Base-by-base conservation (phyloP, 768 basidiomycete species). In the Phlebiopsis flavidoalba region DNA sequence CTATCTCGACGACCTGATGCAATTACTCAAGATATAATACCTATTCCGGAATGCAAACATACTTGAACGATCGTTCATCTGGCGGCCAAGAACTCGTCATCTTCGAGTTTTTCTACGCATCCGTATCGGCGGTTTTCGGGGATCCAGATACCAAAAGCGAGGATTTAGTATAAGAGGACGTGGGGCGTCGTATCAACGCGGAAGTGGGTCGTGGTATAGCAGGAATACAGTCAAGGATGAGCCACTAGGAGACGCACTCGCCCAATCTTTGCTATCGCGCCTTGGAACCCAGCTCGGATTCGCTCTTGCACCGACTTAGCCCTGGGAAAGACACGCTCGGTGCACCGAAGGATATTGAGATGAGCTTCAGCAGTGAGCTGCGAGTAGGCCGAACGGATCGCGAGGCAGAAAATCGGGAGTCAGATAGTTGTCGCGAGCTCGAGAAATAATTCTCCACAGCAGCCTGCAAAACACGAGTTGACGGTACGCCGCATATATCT, bases 351-450 rank as follows among this genome's bases (percentile, higher is more conserved):
- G 21, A 50, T 21, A 50, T 31, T 14, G 26, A 31, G 26, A 31
- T 31, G 26, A 31, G 26, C 7, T 11, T 12, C 21, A 19, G 19
- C 21, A 19, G 21, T 12, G 40, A 45, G 40, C 3, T 43, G 15
- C 40, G 5, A 50, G 21, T 22, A 31, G 26, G 21, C 14, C 49
- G 21, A 40, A 56, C 10, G 45, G 55, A 46, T 7, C 17, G 35
- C 22, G 55, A 45, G 22, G 33, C 46, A 49, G 45, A 21, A 46
- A 58, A 15, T 26, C 33, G 22, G 55, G 40, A 31, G 43, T 12
- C 40, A 8, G 37, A 37, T 10, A 48, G 58, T n/a, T 31, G 50
- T 59, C 19, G 49, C 49, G 58, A 59, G 22, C 50, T 59, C 54
- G 5, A 40, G 37, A 12, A 43, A 45, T 21, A 37, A 15, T 21